phyloP scores from a whole-genome alignment of 257 asterid species.

The Scutellaria baicalensis region DNA sequence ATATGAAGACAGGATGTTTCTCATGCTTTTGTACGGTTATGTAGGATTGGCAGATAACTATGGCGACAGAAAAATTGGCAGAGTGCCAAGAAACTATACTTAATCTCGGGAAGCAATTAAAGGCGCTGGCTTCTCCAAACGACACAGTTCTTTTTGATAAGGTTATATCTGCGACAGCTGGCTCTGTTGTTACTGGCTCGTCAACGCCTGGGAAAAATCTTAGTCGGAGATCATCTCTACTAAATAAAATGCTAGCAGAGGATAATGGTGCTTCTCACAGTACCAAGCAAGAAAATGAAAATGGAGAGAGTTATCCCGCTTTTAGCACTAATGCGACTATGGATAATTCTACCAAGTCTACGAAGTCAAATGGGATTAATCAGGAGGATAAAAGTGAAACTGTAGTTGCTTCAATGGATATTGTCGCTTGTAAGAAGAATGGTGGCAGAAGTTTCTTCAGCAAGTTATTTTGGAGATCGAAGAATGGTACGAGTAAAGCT shows the following conservation, averaged over 20 bases:
- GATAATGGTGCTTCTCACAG: conserved; percentile 33
- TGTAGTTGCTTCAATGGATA: conserved; percentile 32
- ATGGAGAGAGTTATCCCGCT: conserved; percentile 15
- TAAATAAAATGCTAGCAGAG: conserved; percentile 60
- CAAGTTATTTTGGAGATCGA: conserved; percentile 41
- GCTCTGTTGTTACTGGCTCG: conserved; percentile 18
- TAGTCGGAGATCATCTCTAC: conserved; percentile 31
- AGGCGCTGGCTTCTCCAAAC: conserved; percentile 69
- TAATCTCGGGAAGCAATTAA: conserved; percentile 77
- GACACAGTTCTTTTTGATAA: conserved; percentile 48
- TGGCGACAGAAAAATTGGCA: conserved; percentile 72
- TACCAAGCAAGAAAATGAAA: conserved; percentile 28
- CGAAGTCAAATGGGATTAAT: conserved; percentile 11
- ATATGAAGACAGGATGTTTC: neutral
- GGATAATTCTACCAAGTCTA: conserved; percentile 15
- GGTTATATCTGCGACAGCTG: conserved; percentile 32
- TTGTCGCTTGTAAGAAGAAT: conserved; percentile 51
- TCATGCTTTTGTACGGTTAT: neutral
- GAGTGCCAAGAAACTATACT: conserved; percentile 82
- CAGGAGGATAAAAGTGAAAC: conserved; percentile 18
- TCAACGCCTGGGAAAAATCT: conserved; percentile 45
- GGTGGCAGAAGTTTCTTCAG: conserved; percentile 46
- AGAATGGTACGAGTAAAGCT: conserved; percentile 20
- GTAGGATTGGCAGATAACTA: conserved; percentile 66
- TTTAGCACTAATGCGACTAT: conserved; percentile 9